Evolutionary conservation across 345 rosid genomes (phyloP), one percentile per base, ranked within the genome.

Genomic region (Stellera chamaejasme): DNA sequence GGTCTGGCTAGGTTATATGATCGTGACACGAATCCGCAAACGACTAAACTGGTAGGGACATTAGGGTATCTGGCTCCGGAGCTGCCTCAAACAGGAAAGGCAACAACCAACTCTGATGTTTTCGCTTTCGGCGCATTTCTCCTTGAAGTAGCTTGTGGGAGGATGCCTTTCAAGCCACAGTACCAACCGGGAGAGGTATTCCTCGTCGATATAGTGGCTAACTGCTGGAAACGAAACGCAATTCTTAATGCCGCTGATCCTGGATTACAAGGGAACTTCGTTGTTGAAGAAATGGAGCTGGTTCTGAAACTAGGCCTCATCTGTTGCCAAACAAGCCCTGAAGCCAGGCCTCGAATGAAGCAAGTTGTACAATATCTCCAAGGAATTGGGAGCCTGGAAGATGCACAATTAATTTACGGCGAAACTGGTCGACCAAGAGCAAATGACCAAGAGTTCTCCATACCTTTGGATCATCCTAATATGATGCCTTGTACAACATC

Each of bases 51-150:
- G 2, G 70, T 70, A 2, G 74, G 74, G 13, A 70, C 74, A 2
- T 12, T 58, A 39, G 85, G 82, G 3, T 77, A 80, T 50, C 55
- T 80, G 62, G 85, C 79, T 3, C 85, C 85, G 1, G 82, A 80
- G 65, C 58, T 77, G 15, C 55, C 68, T 28, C 68, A 64, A 55
- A 74, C 65, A 25, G 84, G 81, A 48, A 71, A 56, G 48, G 72
- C 81, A 10, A 59, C 71, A 16, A 46, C 56, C 2, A 60, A 68
- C 28, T 60, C 79, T 6, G 84, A 79, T 67, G 73, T 79, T 14
- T 76, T 64, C 27, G 71, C 81, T 5, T 76, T 79, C 49, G 84
- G 79, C 14, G 73, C 59, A 2, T 68, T 74, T 49, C 41, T 79
- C 67, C 79, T 79, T 0, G 81, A 76, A 62, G 81, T 79, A 19